Base-by-base conservation (phyloP, 1,284 basidiomycete genomes). In the Jaminaea rosea region DNA sequence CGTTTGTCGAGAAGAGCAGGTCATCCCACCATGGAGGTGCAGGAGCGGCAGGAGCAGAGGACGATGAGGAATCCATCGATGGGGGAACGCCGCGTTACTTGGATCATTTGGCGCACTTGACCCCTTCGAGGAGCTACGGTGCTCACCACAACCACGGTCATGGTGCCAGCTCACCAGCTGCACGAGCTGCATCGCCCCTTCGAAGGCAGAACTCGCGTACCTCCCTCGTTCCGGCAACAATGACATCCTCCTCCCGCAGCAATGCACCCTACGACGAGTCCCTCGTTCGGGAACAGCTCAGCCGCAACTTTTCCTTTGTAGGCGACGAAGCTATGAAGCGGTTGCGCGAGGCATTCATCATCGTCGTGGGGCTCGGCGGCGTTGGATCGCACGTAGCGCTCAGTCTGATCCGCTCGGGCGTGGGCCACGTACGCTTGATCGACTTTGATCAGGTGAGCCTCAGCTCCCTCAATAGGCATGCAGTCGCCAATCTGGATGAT, bases 381-480 rank as follows among this genome's bases (percentile, higher is more conserved):
- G 94, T 99, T 1, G 92, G 93, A 0, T 90, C 87, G 63, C 93
- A 90, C 85, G 86, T 85, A 24, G 91, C 93, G 5, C 82, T 93
- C 27, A 96, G 96, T 90, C 82, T 73, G 1, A 52, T 73, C 15
- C 65, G 71, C 29, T 69, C 69, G 0, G 71, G 67, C 21, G 59
- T 72, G 1, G 59, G 60, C 26, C 59, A 57, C 45, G 50, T 73
- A 29, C 67, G 70, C 46, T 50, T 73, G 34, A 70, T 73, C 50
- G 70, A 73, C 53, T 73, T 73, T 49, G 70, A 73, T 51, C 69
- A 72, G 47, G 69, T 72, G 36, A 90, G 24, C 28, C 58, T 67
- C 63, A 81, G 50, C 74, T 81, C 66, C 77, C 90, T 0, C 78
- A 70, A 72, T 44, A 56, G 68, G 46, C 93, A 99, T 71, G 91